These are phyloP conservation scores for Auricularia cornea DNA, from an alignment of 768 basidiomycete species.

Conservation along the genomic window DNA sequence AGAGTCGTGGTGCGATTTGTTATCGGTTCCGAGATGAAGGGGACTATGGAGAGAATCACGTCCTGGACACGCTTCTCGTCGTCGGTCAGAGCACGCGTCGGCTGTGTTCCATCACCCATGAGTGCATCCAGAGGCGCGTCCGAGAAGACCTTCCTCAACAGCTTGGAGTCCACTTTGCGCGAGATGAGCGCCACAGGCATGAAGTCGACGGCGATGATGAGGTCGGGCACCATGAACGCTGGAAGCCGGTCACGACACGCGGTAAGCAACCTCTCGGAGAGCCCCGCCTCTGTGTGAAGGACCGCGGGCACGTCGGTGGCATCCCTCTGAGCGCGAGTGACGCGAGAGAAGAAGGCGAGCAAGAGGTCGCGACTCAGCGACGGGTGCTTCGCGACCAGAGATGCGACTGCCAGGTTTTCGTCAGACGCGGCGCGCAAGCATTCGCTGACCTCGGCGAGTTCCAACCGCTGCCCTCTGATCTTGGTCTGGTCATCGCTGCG, in stretches of 20 bases:
- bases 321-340: slow-evolving; percentile 21
- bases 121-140: slow-evolving; percentile 16
- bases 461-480: slow-evolving; percentile 45
- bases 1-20: not conserved
- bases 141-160: slow-evolving; percentile 19
- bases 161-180: slow-evolving; percentile 27
- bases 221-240: slow-evolving; percentile 44
- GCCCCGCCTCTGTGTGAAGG: slow-evolving; percentile 27
- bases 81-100: not conserved
- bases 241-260: slow-evolving; percentile 36
- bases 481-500: slow-evolving; percentile 47
- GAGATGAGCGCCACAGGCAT: slow-evolving; percentile 35
- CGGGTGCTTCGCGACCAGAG: slow-evolving; percentile 37
- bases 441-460: slow-evolving; percentile 43
- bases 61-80: not conserved
- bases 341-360: slow-evolving; percentile 38
- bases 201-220: slow-evolving; percentile 40
- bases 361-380: slow-evolving; percentile 36
- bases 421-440: slow-evolving; percentile 27
- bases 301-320: slow-evolving; percentile 16
- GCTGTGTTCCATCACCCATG: not conserved
- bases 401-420: slow-evolving; percentile 29
- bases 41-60: not conserved
- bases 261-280: slow-evolving; percentile 21
- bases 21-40: not conserved